A percentile compares a stretch with the other conserved stretches of the same genome.
Evolutionary conservation across 108 stramenopile species (phyloP).

Genomic region (Cyclotella sp.): DNA sequence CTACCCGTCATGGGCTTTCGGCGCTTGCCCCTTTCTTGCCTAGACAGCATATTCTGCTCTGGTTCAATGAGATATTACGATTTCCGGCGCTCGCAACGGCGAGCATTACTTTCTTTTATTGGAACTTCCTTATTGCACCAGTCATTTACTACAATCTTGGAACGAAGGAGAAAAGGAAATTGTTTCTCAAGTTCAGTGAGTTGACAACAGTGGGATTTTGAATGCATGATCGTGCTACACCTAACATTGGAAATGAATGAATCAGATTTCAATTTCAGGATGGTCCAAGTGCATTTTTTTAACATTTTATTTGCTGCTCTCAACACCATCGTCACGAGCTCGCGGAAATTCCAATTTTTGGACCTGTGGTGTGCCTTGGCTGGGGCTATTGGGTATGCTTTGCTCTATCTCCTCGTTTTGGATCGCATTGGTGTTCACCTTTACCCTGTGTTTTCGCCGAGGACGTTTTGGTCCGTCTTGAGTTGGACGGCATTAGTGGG

Average conservation of each 20-base stretch:
- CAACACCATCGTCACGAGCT: constrained; percentile 53
- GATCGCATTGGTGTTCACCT: constrained; percentile 81
- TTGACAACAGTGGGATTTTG: neutral
- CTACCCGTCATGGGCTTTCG: constrained; percentile 60
- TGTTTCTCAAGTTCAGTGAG: constrained; percentile 58
- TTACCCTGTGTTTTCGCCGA: constrained; percentile 82
- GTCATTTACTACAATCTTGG: constrained; percentile 56
- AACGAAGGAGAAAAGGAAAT: constrained; percentile 33
- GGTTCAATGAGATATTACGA: constrained; percentile 54
- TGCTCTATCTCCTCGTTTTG: constrained; percentile 66
- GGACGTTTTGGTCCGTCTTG: constrained; percentile 42
- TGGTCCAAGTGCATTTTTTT: constrained; percentile 74
- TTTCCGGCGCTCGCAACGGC: constrained; percentile 74
- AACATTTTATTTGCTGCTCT: constrained; percentile 67
- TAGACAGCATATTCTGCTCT: constrained; percentile 35
- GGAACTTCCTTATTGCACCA: constrained; percentile 82
- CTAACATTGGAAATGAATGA: neutral
- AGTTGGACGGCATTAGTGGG: constrained; percentile 49
- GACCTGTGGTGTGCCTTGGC: constrained; percentile 60
- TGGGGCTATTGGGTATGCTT: constrained; percentile 54
- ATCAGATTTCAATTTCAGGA: constrained; percentile 51
- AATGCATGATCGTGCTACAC: neutral
- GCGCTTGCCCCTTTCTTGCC: constrained; percentile 60
- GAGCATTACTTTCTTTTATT: constrained; percentile 69
- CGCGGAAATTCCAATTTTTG: constrained; percentile 48